phyloP scores from a whole-genome alignment of 805 yeast genomes.

The Saccharomycopsis synnaedendra region DNA sequence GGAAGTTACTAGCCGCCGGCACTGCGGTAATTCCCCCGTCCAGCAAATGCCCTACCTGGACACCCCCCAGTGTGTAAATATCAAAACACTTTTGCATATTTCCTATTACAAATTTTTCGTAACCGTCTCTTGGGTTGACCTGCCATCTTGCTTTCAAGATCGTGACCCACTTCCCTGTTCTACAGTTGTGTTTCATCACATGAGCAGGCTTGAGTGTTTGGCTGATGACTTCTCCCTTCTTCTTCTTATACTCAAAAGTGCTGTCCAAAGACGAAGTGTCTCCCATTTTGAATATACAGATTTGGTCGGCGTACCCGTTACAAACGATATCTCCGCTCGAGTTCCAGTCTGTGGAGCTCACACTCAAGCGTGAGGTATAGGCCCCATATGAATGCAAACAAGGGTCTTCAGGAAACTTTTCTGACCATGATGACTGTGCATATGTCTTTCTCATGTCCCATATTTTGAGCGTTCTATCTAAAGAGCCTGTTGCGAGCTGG shows the following conservation, averaged over 20 bases:
- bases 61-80: constrained; percentile 66
- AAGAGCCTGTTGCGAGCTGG: constrained; percentile 77
- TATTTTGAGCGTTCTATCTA: constrained; percentile 72
- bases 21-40: constrained; percentile 67
- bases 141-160: constrained; percentile 89
- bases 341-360: constrained; percentile 81
- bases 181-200: constrained; percentile 79
- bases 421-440: constrained; percentile 40
- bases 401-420: constrained; percentile 28
- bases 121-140: constrained; percentile 50
- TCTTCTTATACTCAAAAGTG: background rate
- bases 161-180: constrained; percentile 95
- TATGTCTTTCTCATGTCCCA: constrained; percentile 71
- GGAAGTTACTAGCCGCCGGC: constrained; percentile 82
- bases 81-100: constrained; percentile 89
- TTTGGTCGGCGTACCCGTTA: constrained; percentile 86
- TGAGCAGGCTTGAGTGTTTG: constrained; percentile 44
- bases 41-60: constrained; percentile 64
- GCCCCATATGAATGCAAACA: constrained; percentile 25
- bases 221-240: constrained; percentile 12
- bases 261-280: constrained; percentile 10
- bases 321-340: constrained; percentile 60
- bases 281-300: constrained; percentile 56
- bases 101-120: constrained; percentile 80
- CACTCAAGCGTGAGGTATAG: constrained; percentile 65